These are phyloP conservation scores for Xerocomellus chrysenteron DNA, from an alignment of 768 basidiomycete genomes.

Conservation along the genomic window DNA sequence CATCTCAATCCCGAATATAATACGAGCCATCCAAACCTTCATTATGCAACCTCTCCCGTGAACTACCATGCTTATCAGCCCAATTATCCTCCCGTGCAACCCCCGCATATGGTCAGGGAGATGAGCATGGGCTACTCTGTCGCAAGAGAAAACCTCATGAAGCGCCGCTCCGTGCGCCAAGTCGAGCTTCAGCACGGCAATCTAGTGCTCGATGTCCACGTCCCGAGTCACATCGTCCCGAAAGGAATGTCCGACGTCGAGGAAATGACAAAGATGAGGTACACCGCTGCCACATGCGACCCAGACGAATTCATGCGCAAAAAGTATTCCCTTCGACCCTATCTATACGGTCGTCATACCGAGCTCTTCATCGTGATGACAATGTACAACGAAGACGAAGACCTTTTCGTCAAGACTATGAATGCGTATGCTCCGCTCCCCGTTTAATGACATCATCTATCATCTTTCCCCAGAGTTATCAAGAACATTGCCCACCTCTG, in stretches of 20 bases:
- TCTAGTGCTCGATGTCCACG: slow-evolving; percentile 78
- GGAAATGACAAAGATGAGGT: slow-evolving; percentile 82
- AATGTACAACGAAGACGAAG: slow-evolving; percentile 93
- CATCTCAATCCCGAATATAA: slow-evolving; percentile 67
- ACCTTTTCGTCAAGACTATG: slow-evolving; percentile 78
- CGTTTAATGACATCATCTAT: background rate
- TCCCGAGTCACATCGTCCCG: slow-evolving; percentile 79
- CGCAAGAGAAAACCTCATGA: slow-evolving; percentile 80
- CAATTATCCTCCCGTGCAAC: slow-evolving; percentile 62
- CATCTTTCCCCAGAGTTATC: slow-evolving; percentile 56
- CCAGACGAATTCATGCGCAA: slow-evolving; percentile 83
- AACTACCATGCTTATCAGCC: slow-evolving; percentile 41
- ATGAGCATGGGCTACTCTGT: slow-evolving; percentile 59
- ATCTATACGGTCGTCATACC: slow-evolving; percentile 75
- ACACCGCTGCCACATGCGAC: slow-evolving; percentile 87
- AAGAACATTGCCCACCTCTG: slow-evolving; percentile 86
- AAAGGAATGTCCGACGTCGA: slow-evolving; percentile 58
- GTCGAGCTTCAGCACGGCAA: slow-evolving; percentile 82
- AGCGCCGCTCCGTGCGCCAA: slow-evolving; percentile 73
- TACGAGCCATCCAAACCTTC: slow-evolving; percentile 47
- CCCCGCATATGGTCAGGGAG: slow-evolving; percentile 48
- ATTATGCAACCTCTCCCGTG: slow-evolving; percentile 42
- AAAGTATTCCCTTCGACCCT: slow-evolving; percentile 77
- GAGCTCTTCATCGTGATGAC: slow-evolving; percentile 97
- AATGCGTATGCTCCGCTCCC: slow-evolving; percentile 57